Conservation (phyloP, 306 rosid genomes). For the Pterocarpus macrocarpus region DNA sequence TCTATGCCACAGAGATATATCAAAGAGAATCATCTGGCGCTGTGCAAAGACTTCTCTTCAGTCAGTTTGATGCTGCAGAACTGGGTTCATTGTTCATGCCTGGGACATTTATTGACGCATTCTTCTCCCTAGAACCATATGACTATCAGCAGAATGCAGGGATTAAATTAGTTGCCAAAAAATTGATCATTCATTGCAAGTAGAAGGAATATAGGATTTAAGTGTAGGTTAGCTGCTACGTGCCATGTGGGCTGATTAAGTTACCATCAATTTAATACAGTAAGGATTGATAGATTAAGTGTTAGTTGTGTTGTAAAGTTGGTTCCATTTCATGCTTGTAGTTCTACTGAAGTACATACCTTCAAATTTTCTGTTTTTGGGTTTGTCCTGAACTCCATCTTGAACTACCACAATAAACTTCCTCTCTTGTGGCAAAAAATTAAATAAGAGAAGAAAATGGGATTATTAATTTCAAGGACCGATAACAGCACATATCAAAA, state of each 20-base stretch:
- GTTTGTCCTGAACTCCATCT: conserved; percentile 7
- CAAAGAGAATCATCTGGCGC: conserved; percentile 75
- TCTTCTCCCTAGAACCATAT: conserved; percentile 81
- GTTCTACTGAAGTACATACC: conserved; percentile 38
- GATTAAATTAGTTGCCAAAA: conserved; percentile 80
- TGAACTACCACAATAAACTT: not conserved
- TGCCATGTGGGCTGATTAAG: not conserved
- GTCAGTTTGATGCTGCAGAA: conserved; percentile 77
- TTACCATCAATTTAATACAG: conserved; percentile 29
- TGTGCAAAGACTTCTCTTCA: conserved; percentile 70
- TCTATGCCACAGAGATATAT: conserved; percentile 85
- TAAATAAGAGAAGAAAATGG: not conserved
- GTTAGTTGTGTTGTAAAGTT: conserved; percentile 43
- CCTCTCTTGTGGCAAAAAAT: not conserved
- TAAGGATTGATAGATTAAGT: conserved; percentile 37
- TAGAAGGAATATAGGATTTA: conserved; percentile 42
- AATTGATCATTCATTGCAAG: conserved; percentile 72
- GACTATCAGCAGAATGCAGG: conserved; percentile 92
- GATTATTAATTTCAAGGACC: conserved; percentile 18
- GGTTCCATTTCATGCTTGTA: conserved; percentile 44
- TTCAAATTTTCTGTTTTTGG: conserved; percentile 33
- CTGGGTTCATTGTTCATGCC: conserved; percentile 69
- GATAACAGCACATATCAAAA: not conserved
- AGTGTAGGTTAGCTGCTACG: conserved; percentile 41
- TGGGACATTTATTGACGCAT: conserved; percentile 77